Conservation (phyloP, 2,329 filamentous ascomycete species). For the Apiospora hydei region DNA sequence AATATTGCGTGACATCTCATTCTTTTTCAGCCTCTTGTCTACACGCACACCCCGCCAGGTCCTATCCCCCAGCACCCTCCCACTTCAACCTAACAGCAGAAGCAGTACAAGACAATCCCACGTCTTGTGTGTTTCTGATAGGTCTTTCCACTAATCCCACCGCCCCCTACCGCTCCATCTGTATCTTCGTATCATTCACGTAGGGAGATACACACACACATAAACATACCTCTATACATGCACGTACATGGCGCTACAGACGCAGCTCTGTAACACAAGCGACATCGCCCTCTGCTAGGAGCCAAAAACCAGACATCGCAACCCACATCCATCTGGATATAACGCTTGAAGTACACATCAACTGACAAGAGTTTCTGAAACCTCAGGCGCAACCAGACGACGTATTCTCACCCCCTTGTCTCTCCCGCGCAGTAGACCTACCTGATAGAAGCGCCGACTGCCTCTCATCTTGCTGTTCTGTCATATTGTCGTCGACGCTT, state of each 20-base stretch:
- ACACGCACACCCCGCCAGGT: neutral
- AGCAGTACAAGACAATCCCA: conserved; percentile 22
- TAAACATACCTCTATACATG: neutral
- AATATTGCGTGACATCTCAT: conserved; percentile 17
- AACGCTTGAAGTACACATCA: neutral
- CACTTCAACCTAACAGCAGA: neutral
- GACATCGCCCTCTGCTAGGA: neutral
- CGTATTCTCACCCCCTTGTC: conserved; percentile 14
- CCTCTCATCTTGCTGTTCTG: conserved; percentile 13
- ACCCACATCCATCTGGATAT: neutral
- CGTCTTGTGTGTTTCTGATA: conserved; percentile 24
- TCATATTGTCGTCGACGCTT: conserved; percentile 21
- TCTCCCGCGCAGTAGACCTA: neutral
- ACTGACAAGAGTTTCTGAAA: conserved; percentile 16
- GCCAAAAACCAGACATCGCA: neutral
- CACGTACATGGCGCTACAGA: conserved; percentile 20
- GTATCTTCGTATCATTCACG: conserved; percentile 11
- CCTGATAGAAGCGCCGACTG: conserved; percentile 1
- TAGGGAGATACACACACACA: conserved; percentile 5
- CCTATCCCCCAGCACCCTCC: conserved; percentile 3
- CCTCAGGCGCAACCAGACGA: conserved; percentile 1
- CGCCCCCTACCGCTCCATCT: conserved; percentile 15
- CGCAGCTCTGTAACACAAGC: conserved; percentile 10
- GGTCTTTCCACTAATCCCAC: conserved; percentile 22
- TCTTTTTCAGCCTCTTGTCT: conserved; percentile 5